These are phyloP conservation scores for Colletotrichum falcatum DNA, from an alignment of 2,329 filamentous ascomycete species.

Conservation along the genomic window DNA sequence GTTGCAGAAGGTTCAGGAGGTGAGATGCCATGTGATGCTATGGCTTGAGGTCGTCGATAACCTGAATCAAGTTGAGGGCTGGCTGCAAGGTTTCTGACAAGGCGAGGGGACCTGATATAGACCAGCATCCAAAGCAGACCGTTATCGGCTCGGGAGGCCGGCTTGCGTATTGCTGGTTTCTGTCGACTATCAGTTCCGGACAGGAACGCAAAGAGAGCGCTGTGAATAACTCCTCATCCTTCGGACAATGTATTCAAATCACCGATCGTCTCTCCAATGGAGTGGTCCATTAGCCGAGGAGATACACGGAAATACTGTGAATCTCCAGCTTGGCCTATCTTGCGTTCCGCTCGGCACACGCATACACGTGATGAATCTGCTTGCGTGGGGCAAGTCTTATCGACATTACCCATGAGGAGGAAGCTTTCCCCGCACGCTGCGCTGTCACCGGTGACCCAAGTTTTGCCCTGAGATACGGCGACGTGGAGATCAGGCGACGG, in stretches of 20 bases:
- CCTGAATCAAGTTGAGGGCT: background rate
- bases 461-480: background rate
- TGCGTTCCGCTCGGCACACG: background rate
- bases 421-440: conserved; percentile 32
- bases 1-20: background rate
- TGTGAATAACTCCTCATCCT: background rate
- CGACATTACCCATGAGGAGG: background rate
- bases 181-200: background rate
- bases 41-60: background rate
- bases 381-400: background rate
- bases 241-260: conserved; percentile 16
- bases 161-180: background rate
- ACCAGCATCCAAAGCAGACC: conserved; percentile 9
- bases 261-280: background rate
- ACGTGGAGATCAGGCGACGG: background rate
- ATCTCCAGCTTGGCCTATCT: background rate
- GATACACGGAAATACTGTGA: background rate
- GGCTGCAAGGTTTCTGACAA: background rate
- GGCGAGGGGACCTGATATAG: conserved; percentile 20
- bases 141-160: conserved; percentile 24
- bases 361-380: background rate
- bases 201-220: background rate
- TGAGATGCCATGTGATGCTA: background rate
- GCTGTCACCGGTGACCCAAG: conserved; percentile 1
- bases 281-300: background rate